Evolutionary conservation across 2,329 filamentous ascomycete genomes (phyloP).

Genomic region (Aspergillus hiratsukae): DNA sequence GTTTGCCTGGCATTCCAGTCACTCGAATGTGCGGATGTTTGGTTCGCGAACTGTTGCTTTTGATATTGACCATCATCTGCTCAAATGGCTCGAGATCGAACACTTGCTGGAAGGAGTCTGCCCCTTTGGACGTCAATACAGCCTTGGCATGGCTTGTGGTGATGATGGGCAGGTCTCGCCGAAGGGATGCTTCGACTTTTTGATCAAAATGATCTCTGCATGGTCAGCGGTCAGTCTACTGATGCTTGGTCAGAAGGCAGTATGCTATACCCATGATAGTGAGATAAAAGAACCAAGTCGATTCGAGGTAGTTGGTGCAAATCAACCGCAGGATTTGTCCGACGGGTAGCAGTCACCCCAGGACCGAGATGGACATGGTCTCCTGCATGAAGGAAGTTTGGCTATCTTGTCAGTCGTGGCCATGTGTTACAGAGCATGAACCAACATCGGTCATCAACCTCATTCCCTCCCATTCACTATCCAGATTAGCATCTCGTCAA

Average conservation of each 20-base stretch:
- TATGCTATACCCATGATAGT: slow-evolving; percentile 53
- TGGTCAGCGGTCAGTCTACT: neutral
- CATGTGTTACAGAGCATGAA: too few species aligned
- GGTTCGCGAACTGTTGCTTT: neutral
- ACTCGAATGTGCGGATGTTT: slow-evolving; percentile 49
- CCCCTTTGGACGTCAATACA: slow-evolving; percentile 44
- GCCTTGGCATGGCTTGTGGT: slow-evolving; percentile 58
- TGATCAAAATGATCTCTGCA: slow-evolving; percentile 51
- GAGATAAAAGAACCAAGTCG: slow-evolving; percentile 57
- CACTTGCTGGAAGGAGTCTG: slow-evolving; percentile 53
- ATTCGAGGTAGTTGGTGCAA: slow-evolving; percentile 56
- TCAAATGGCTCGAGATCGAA: slow-evolving; percentile 55
- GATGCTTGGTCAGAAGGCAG: neutral
- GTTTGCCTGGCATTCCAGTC: slow-evolving; percentile 62
- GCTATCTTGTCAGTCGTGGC: slow-evolving; percentile 26
- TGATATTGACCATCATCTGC: slow-evolving; percentile 44
- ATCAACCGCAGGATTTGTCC: slow-evolving; percentile 58
- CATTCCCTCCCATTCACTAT: slow-evolving; percentile 38
- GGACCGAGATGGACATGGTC: slow-evolving; percentile 65
- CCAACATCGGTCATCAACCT: slow-evolving; percentile 38
- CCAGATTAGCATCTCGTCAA: slow-evolving; percentile 2
- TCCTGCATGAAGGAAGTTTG: slow-evolving; percentile 62
- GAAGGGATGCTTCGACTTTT: slow-evolving; percentile 48
- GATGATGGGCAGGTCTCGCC: slow-evolving; percentile 57
- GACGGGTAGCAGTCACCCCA: slow-evolving; percentile 52